Base-by-base conservation (phyloP, 257 asterid species). In the Salvia rosmarinus region DNA sequence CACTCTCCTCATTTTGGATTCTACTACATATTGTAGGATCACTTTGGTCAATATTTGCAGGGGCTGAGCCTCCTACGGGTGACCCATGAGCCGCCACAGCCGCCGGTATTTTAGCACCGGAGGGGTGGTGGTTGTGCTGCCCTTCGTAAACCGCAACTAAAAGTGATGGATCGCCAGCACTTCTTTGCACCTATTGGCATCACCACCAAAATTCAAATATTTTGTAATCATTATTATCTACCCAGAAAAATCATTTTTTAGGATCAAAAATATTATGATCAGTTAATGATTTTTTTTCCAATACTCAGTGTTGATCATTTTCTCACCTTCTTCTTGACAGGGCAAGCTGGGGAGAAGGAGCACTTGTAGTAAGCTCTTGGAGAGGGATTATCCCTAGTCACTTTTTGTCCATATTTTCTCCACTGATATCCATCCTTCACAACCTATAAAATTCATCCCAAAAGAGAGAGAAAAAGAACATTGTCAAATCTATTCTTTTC, bases 301-400 rank as follows among this genome's bases (percentile, higher is more conserved):
- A 8, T 9, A 39, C 9, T 9, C 0, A 39, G 2, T 1, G 44
- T 8, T 39, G 11, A 9, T 39, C 1, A 10, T 7, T 39, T 8
- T 69, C n/a, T n/a, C 21, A 89, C 97, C 92, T 91, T 91, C 78
- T 91, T 91, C 85, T 89, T 91, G 74, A 91, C 96, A 9, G 84
- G 88, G 77, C 97, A 91, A 79, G 79, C 4, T 28, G 95, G 97
- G 46, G 96, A 87, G 55, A 80, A 74, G 52, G 96, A 89, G 78
- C 97, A 91, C 81, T 82, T 89, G 37, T 75, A 89, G 68, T 91
- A 91, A 65, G 97, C 97, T 84, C 97, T 87, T 2, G 97, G 97
- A 72, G 87, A 89, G 3, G 97, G 92, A 69, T 91, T 91, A 68
- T 87, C 96, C 71, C 89, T 84, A 0, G 97, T 91, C n/a, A 89